These are phyloP conservation scores for Athelia sp. DNA, from an alignment of 1,284 basidiomycete species.

Conservation along the genomic window DNA sequence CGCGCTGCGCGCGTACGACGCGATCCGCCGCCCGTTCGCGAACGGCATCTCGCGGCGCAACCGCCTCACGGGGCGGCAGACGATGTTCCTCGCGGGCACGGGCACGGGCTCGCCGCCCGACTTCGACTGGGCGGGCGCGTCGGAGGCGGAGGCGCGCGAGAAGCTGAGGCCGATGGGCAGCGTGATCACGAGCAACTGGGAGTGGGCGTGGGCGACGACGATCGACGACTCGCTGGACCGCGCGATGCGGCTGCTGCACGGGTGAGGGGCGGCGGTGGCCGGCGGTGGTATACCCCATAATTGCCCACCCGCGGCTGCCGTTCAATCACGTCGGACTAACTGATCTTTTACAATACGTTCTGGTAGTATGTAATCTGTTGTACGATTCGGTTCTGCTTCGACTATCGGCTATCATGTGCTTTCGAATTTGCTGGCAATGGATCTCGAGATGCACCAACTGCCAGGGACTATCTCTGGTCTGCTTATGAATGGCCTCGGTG, in stretches of 20 bases:
- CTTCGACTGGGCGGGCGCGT: conserved; percentile 23
- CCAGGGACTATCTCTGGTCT: too few relatives aligned
- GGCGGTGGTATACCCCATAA: too few relatives aligned
- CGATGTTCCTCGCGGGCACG: conserved; percentile 29
- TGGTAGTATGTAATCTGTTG: too few relatives aligned
- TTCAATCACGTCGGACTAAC: too few relatives aligned
- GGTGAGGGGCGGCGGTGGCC: too few relatives aligned
- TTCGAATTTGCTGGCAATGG: too few relatives aligned
- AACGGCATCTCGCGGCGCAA: conserved; percentile 37
- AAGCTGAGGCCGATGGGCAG: conserved; percentile 27
- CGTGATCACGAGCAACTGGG: conserved; percentile 37
- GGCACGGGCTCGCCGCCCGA: conserved; percentile 2
- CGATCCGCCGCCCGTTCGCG: conserved; percentile 39
- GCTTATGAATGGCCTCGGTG: too few relatives aligned
- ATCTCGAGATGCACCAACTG: too few relatives aligned
- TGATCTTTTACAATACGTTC: too few relatives aligned
- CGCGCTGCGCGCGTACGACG: conserved; percentile 42
- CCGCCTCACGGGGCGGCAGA: conserved; percentile 38
- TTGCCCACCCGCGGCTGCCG: too few relatives aligned
- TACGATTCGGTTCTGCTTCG: too few relatives aligned
- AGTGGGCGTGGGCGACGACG: conserved; percentile 24
- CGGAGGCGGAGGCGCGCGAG: conserved; percentile 22
- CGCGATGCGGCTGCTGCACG: neutral
- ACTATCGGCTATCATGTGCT: too few relatives aligned
- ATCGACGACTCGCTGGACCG: neutral